Evolutionary conservation across 75 land plant genomes (phyloP).

Genomic region (Pinus albicaulis): DNA sequence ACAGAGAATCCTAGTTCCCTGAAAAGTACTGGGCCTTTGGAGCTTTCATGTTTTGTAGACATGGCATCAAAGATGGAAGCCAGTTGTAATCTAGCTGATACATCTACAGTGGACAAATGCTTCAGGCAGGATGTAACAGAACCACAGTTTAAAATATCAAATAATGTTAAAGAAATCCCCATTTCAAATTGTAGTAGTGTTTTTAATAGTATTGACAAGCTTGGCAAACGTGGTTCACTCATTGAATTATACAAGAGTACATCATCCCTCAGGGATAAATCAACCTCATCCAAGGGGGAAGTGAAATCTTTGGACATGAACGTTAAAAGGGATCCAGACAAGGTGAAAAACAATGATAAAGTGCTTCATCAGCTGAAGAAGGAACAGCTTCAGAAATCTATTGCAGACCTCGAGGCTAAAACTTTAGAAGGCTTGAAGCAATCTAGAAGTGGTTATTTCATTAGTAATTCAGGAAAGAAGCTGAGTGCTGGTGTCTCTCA

Average conservation of each 20-base stretch:
- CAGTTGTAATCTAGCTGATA: not conserved
- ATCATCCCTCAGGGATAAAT: slow-evolving; percentile 1
- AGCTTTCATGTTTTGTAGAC: not conserved
- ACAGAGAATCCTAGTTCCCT: not conserved
- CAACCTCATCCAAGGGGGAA: not conserved
- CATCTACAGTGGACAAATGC: not conserved
- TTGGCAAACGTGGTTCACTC: slow-evolving; percentile 1
- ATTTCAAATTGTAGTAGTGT: not conserved
- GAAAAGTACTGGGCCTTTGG: not conserved
- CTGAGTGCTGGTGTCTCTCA: not conserved
- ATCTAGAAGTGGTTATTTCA: slow-evolving; percentile 8
- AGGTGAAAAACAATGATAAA: slow-evolving; percentile 1
- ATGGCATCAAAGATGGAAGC: not conserved
- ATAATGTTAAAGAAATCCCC: not conserved
- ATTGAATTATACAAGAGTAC: slow-evolving; percentile 4
- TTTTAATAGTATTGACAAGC: not conserved
- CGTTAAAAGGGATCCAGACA: not conserved
- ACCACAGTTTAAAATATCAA: not conserved
- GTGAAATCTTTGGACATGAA: slow-evolving; percentile 4
- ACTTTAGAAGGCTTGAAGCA: slow-evolving; percentile 18
- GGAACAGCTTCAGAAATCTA: slow-evolving; percentile 23
- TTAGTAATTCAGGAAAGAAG: slow-evolving; percentile 1
- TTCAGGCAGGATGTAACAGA: not conserved
- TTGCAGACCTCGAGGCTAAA: slow-evolving; percentile 23
- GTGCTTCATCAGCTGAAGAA: slow-evolving; percentile 13